These are phyloP conservation scores for Fonsecaea nubica DNA, from an alignment of 2,329 filamentous ascomycete genomes.

Conservation along the genomic window DNA sequence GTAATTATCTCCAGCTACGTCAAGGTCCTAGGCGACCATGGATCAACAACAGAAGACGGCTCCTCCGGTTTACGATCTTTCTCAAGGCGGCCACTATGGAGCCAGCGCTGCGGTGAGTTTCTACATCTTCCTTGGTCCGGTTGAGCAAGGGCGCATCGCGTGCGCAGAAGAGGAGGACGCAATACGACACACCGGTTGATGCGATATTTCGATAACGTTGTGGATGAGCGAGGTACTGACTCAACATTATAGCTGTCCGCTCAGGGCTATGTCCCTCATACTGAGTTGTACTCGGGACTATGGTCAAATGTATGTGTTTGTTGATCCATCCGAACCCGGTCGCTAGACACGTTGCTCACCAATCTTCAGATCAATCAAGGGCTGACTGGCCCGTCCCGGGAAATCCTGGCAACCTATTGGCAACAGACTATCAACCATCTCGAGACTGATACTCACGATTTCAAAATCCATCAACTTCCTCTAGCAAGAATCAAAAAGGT, in stretches of 20 bases:
- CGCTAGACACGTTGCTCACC: not conserved
- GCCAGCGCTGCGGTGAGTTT: slow-evolving; percentile 27
- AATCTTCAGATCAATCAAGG: slow-evolving; percentile 85
- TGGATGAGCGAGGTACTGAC: slow-evolving; percentile 47
- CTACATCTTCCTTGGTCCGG: not conserved
- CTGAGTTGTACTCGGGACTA: slow-evolving; percentile 89
- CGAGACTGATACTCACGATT: slow-evolving; percentile 94
- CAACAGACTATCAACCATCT: slow-evolving; percentile 97
- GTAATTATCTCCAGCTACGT: not conserved
- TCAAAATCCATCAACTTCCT: slow-evolving; percentile 96
- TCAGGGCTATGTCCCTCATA: slow-evolving; percentile 83
- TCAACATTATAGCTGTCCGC: slow-evolving; percentile 71
- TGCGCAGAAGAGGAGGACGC: not conserved
- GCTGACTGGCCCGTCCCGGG: slow-evolving; percentile 87
- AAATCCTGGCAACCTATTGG: slow-evolving; percentile 98
- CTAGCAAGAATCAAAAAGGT: slow-evolving; percentile 99
- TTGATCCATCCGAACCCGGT: not conserved
- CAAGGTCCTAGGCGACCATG: slow-evolving; percentile 1
- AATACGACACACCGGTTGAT: not conserved
- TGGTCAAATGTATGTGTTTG: slow-evolving; percentile 82
- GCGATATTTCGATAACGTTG: not conserved
- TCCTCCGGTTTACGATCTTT: slow-evolving; percentile 21
- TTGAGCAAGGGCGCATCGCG: not conserved
- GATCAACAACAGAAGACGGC: slow-evolving; percentile 19
- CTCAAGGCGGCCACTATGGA: slow-evolving; percentile 26